Conservation (phyloP, 2,329 filamentous ascomycete species). For the Metarhizium sp. region DNA sequence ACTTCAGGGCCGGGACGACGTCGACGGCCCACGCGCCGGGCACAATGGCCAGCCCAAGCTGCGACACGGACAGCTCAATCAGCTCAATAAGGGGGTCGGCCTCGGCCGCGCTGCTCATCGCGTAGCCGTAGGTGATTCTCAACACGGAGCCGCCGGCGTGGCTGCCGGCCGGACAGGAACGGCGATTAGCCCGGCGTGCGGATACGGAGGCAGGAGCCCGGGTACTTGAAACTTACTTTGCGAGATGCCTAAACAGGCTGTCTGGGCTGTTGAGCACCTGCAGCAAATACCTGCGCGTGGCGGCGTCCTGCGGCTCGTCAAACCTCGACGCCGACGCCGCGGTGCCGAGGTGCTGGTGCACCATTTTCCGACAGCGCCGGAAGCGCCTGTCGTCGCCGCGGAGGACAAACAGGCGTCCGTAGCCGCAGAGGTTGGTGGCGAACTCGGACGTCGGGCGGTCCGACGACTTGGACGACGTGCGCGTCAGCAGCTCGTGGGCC, state of each 20-base stretch:
- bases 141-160: conserved; percentile 9
- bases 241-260: conserved; percentile 29
- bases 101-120: conserved; percentile 13
- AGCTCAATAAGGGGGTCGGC: conserved; percentile 21
- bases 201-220: no score
- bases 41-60: conserved; percentile 17
- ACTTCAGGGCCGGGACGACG: conserved; percentile 18
- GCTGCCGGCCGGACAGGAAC: neutral
- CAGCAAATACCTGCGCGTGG: conserved; percentile 33
- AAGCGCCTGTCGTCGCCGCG: conserved; percentile 29
- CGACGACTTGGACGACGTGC: conserved; percentile 24
- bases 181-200: neutral
- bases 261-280: conserved; percentile 29
- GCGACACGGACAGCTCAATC: conserved; percentile 18
- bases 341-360: conserved; percentile 33
- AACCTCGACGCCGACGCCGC: conserved; percentile 28
- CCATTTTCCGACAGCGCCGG: conserved; percentile 33
- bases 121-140: conserved; percentile 20
- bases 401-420: neutral
- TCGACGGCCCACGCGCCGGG: conserved; percentile 25
- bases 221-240: conserved; percentile 22
- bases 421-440: conserved; percentile 26
- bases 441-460: conserved; percentile 23
- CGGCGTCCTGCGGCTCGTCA: conserved; percentile 31
- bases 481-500: conserved; percentile 28